Conservation (phyloP, 2,329 filamentous ascomycete genomes). For the Penicillium sp. region DNA sequence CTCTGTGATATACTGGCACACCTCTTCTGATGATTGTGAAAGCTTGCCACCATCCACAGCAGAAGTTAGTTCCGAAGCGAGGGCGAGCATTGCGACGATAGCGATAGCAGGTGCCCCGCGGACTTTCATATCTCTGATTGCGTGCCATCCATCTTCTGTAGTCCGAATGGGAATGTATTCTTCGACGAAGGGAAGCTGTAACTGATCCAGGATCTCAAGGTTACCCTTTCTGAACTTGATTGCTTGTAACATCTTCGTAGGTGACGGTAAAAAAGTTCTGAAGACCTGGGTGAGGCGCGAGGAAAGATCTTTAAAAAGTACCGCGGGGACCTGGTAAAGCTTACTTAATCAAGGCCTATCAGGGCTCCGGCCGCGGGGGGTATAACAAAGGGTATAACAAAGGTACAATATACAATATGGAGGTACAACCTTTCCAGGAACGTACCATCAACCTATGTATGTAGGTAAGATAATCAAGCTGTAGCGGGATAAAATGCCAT, state of each 20-base stretch:
- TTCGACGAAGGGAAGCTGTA: constrained; percentile 61
- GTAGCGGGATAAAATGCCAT: background rate
- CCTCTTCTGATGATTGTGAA: constrained; percentile 58
- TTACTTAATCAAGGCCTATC: constrained; percentile 7
- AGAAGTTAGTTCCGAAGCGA: constrained; percentile 76
- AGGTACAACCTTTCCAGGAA: background rate
- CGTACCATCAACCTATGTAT: background rate
- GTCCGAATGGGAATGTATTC: constrained; percentile 56
- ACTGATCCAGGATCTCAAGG: constrained; percentile 63
- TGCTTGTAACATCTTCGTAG: constrained; percentile 57
- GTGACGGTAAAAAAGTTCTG: constrained; percentile 1
- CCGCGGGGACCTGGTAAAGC: background rate
- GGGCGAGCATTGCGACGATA: constrained; percentile 87
- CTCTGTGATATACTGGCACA: constrained; percentile 66
- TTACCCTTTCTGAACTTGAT: constrained; percentile 60
- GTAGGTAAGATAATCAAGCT: background rate
- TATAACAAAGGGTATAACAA: background rate
- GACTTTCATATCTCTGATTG: constrained; percentile 65
- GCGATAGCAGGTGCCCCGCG: constrained; percentile 89
- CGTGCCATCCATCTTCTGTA: constrained; percentile 63
- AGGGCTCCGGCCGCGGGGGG: background rate
- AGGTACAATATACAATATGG: background rate
- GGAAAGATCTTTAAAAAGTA: background rate
- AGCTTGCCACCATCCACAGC: constrained; percentile 40
- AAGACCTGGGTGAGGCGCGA: background rate